Percentiles rank a stretch among this genome's conserved stretches.
These are phyloP conservation scores for Chionographis japonica DNA, from an alignment of 106 monocot genomes.

Conservation along the genomic window DNA sequence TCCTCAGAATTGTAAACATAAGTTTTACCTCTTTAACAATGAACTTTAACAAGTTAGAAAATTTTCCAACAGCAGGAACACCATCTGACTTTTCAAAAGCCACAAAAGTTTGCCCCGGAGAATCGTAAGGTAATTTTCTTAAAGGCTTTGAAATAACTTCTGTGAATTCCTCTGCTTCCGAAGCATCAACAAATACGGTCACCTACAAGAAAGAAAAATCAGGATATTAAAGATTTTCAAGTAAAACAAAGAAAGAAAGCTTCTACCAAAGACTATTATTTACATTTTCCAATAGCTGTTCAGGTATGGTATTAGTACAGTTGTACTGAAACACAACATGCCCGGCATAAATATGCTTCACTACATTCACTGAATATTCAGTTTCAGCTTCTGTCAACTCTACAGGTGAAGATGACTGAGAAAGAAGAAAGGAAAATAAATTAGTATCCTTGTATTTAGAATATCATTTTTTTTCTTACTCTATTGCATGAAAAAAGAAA, in stretches of 20 bases:
- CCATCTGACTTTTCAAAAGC: conserved; percentile 90
- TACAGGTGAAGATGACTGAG: conserved; percentile 87
- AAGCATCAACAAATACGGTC: conserved; percentile 81
- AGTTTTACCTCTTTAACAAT: conserved; percentile 81
- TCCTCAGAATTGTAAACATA: background rate
- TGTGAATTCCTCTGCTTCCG: conserved; percentile 86
- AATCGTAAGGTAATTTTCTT: conserved; percentile 75
- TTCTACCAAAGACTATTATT: background rate
- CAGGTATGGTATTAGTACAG: conserved; percentile 93
- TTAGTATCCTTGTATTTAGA: background rate
- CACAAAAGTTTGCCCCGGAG: conserved; percentile 84
- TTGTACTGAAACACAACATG: conserved; percentile 94
- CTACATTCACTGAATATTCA: conserved; percentile 91
- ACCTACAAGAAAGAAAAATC: conserved; percentile 39
- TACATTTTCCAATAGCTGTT: conserved; percentile 92
- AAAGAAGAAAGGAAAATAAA: conserved; percentile 7
- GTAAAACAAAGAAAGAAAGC: background rate
- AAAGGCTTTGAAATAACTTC: conserved; percentile 73
- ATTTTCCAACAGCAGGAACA: conserved; percentile 65
- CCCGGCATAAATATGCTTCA: conserved; percentile 81
- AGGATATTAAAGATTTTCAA: background rate
- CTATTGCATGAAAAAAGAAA: too few species aligned
- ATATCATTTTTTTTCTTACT: too few species aligned
- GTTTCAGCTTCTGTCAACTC: conserved; percentile 99
- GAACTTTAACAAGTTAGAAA: conserved; percentile 91